A percentile compares a stretch with the other conserved stretches of the same genome.
These are phyloP conservation scores for Xylaria sp. DNA, from an alignment of 2,329 filamentous ascomycete species.

Conservation along the genomic window DNA sequence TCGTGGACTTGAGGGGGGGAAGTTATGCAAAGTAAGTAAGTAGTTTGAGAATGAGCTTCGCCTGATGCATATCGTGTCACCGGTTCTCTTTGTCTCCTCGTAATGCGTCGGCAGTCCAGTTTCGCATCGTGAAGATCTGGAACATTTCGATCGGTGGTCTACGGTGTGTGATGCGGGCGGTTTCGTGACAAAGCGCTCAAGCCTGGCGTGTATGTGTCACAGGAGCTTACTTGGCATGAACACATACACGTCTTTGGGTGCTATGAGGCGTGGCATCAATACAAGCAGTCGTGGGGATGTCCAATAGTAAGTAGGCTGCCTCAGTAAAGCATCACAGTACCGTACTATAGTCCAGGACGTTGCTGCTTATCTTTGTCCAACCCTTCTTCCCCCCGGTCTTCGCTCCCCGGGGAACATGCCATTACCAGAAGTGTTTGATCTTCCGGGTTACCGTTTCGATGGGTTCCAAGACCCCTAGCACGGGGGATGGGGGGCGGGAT, in stretches of 20 bases:
- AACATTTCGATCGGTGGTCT: background rate
- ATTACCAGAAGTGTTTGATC: slow-evolving; percentile 32
- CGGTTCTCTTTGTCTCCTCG: background rate
- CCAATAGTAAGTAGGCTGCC: background rate
- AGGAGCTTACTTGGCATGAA: slow-evolving; percentile 12
- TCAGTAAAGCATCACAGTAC: background rate
- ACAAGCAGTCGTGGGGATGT: slow-evolving; percentile 1
- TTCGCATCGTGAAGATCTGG: background rate
- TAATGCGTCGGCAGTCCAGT: slow-evolving; percentile 2
- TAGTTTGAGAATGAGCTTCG: slow-evolving; percentile 18
- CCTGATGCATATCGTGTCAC: too few species aligned
- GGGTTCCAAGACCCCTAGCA: slow-evolving; percentile 1
- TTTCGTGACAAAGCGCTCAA: slow-evolving; percentile 2
- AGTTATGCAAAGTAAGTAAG: too few species aligned
- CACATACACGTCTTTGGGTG: background rate
- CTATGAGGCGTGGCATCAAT: background rate
- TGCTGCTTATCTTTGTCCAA: slow-evolving; percentile 5
- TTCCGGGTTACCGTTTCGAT: slow-evolving; percentile 33
- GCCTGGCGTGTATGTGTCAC: slow-evolving; percentile 8
- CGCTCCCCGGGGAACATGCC: slow-evolving; percentile 3
- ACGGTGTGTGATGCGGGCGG: background rate
- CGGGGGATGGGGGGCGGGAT: slow-evolving; percentile 9
- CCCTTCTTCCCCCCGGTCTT: background rate
- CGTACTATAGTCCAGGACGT: background rate
- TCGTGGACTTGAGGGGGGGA: too few species aligned